These are phyloP conservation scores for Podospora appendiculata DNA, from an alignment of 495 filamentous ascomycete genomes.

Conservation along the genomic window DNA sequence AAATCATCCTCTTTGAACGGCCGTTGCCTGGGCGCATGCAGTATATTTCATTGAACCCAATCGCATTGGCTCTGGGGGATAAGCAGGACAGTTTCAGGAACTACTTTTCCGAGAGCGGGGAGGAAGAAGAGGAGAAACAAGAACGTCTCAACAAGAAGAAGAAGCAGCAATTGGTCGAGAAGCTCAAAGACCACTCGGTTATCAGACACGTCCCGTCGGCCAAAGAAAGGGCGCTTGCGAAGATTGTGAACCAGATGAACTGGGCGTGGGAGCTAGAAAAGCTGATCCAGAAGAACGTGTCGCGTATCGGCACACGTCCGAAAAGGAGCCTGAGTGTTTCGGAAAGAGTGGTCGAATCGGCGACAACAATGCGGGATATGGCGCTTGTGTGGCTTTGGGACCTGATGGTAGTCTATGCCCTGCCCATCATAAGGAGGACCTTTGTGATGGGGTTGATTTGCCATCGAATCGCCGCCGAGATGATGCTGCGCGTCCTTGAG, in stretches of 20 bases:
- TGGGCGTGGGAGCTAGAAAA: slow-evolving; percentile 84
- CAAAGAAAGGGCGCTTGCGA: slow-evolving; percentile 73
- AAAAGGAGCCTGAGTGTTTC: slow-evolving; percentile 86
- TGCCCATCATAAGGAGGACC: slow-evolving; percentile 62
- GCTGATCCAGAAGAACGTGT: slow-evolving; percentile 79
- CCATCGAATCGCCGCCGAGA: slow-evolving; percentile 76
- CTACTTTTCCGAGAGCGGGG: slow-evolving; percentile 36
- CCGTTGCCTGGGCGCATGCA: slow-evolving; percentile 89
- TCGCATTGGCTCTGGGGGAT: slow-evolving; percentile 80
- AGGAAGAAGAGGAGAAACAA: slow-evolving; percentile 58
- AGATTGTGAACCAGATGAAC: slow-evolving; percentile 91
- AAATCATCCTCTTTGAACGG: slow-evolving; percentile 82
- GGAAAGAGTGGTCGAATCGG: slow-evolving; percentile 91
- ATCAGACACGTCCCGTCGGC: slow-evolving; percentile 64
- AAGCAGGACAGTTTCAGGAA: slow-evolving; percentile 40
- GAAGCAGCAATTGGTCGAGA: slow-evolving; percentile 65
- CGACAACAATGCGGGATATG: slow-evolving; percentile 72
- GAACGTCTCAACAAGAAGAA: slow-evolving; percentile 45
- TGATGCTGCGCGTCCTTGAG: slow-evolving; percentile 72
- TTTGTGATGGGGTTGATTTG: slow-evolving; percentile 73
- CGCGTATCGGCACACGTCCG: slow-evolving; percentile 67
- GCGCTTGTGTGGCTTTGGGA: slow-evolving; percentile 61
- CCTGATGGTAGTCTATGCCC: slow-evolving; percentile 65
- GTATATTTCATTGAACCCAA: slow-evolving; percentile 86
- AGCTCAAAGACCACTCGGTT: slow-evolving; percentile 82